These are phyloP conservation scores for Neurospora discreta DNA, from an alignment of 495 filamentous ascomycete genomes.

Conservation along the genomic window DNA sequence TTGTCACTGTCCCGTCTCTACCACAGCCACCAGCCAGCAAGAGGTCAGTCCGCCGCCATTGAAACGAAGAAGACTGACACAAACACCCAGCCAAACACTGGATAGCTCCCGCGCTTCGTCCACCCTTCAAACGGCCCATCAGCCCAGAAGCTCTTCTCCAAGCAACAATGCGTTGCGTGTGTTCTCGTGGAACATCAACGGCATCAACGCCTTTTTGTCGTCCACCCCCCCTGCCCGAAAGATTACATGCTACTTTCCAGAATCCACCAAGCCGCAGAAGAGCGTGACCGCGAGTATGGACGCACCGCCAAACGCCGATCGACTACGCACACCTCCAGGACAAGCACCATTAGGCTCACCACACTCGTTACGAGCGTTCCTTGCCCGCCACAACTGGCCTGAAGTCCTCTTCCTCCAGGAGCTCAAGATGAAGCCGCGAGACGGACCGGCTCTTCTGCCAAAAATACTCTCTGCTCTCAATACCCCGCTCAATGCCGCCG, in stretches of 20 bases:
- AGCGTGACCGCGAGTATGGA: background rate
- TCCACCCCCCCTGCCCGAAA: constrained; percentile 5
- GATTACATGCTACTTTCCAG: constrained; percentile 34
- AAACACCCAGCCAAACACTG: background rate
- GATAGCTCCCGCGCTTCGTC: background rate
- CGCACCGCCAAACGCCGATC: background rate
- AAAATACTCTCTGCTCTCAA: constrained; percentile 17
- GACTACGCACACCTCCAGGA: background rate
- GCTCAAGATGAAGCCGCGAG: constrained; percentile 34
- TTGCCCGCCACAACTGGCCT: constrained; percentile 35
- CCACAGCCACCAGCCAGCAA: background rate
- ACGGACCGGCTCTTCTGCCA: constrained; percentile 19
- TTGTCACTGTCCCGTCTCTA: background rate
- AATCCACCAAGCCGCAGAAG: background rate
- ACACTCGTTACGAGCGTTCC: constrained; percentile 28
- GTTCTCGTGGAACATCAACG: constrained; percentile 44
- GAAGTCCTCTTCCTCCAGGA: constrained; percentile 41
- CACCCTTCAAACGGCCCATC: background rate
- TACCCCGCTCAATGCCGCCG: constrained; percentile 17
- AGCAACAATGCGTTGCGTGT: constrained; percentile 14
- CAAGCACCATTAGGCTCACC: background rate
- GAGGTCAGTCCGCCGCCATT: constrained; percentile 10
- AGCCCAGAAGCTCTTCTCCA: background rate
- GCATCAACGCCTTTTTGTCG: constrained; percentile 31
- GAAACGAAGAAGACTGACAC: constrained; percentile 9